These are phyloP conservation scores for Talaromyces wortmannii DNA, from an alignment of 495 filamentous ascomycete species.

Conservation along the genomic window DNA sequence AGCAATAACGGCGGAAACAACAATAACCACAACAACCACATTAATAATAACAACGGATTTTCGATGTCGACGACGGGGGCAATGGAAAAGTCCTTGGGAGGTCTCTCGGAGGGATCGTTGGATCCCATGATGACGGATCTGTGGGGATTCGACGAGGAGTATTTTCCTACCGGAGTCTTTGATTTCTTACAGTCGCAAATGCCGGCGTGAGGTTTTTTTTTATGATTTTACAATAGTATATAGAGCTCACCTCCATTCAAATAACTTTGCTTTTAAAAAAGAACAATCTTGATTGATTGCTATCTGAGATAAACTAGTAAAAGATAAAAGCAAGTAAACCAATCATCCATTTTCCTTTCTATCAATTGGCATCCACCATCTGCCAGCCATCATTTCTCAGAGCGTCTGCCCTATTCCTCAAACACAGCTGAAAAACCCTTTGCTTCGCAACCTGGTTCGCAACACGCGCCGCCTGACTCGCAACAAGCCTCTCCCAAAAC, in stretches of 20 bases:
- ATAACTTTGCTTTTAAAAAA: too few relatives aligned
- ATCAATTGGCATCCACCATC: too few relatives aligned
- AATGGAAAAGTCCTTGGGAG: slow-evolving; percentile 21
- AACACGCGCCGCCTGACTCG: neutral
- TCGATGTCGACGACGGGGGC: slow-evolving; percentile 3
- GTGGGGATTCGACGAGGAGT: slow-evolving; percentile 43
- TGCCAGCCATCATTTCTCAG: too few relatives aligned
- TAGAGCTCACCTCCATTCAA: neutral
- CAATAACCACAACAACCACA: neutral
- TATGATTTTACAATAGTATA: slow-evolving; percentile 7
- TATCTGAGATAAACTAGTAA: too few relatives aligned
- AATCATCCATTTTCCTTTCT: too few relatives aligned
- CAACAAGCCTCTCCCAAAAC: neutral
- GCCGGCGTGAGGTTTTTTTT: slow-evolving; percentile 21
- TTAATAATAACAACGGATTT: neutral
- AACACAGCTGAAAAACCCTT: neutral
- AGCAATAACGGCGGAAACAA: slow-evolving; percentile 13
- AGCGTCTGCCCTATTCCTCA: neutral
- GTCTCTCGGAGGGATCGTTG: slow-evolving; percentile 36
- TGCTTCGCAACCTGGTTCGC: neutral
- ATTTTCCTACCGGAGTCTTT: slow-evolving; percentile 42
- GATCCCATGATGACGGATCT: slow-evolving; percentile 43
- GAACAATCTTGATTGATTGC: too few relatives aligned
- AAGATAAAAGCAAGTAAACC: too few relatives aligned
- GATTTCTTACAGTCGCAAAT: slow-evolving; percentile 44